These are phyloP conservation scores for Salix caprea DNA, from an alignment of 345 rosid species.

Conservation along the genomic window DNA sequence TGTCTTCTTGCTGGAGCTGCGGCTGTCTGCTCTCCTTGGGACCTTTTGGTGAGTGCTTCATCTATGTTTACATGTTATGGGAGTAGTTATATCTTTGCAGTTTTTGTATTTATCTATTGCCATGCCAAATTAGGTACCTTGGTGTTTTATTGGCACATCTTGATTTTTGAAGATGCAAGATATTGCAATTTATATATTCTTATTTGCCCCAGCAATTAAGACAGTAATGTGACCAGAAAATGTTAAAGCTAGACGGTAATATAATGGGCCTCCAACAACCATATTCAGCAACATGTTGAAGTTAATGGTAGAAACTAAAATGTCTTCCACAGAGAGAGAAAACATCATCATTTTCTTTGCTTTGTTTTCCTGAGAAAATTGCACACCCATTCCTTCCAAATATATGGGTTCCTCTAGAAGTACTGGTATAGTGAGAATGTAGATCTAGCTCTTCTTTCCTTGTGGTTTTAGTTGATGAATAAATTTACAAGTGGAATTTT, in stretches of 20 bases:
- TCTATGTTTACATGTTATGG: neutral
- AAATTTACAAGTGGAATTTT: too few relatives aligned
- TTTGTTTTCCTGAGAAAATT: neutral
- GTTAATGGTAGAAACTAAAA: neutral
- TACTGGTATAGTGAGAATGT: too few relatives aligned
- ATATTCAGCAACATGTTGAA: neutral
- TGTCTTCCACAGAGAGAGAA: neutral
- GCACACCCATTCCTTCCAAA: too few relatives aligned
- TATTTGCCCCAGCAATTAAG: neutral
- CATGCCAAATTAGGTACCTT: neutral
- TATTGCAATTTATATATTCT: neutral
- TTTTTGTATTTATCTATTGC: neutral
- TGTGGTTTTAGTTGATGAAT: too few relatives aligned
- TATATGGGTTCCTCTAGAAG: too few relatives aligned
- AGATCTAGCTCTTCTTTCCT: too few relatives aligned
- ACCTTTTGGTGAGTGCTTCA: constrained; percentile 30
- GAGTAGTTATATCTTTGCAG: neutral
- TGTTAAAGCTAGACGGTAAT: neutral
- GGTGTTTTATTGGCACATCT: neutral
- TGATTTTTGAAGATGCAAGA: neutral
- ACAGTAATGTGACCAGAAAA: neutral
- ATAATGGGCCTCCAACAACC: neutral
- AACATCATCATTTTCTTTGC: neutral
- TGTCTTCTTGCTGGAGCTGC: constrained; percentile 39
- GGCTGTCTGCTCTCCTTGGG: constrained; percentile 41